Percentiles rank a stretch among this genome's conserved stretches.
phyloP scores from a whole-genome alignment of 2,329 filamentous ascomycete species.

The Alternaria postmessia region DNA sequence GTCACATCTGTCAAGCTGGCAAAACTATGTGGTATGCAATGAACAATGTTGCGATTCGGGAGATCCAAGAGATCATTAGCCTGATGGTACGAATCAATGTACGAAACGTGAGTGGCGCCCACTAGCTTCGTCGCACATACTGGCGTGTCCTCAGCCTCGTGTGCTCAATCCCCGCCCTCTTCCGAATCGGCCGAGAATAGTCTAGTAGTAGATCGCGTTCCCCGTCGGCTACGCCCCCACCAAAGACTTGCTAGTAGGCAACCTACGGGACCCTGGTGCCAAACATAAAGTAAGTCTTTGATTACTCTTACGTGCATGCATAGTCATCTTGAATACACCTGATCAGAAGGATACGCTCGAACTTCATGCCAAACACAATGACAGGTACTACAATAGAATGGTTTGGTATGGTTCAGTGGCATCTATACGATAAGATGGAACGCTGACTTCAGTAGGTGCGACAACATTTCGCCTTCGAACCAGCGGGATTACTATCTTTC shows the following conservation, averaged over 20 bases:
- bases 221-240: background rate
- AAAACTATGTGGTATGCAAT: background rate
- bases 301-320: background rate
- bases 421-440: background rate
- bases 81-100: background rate
- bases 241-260: background rate
- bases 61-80: background rate
- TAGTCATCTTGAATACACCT: background rate
- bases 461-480: conserved; percentile 9
- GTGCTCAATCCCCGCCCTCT: background rate
- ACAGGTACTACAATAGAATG: background rate
- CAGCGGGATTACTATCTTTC: conserved; percentile 7
- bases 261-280: background rate
- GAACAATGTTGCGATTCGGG: background rate
- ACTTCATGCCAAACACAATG: background rate
- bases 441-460: background rate
- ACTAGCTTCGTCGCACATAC: background rate
- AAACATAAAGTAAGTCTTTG: background rate
- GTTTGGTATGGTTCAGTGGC: background rate
- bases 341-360: background rate
- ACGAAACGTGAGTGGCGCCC: background rate
- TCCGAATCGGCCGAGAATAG: background rate
- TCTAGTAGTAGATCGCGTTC: background rate
- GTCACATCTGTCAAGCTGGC: background rate
- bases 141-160: background rate